Percentiles rank a stretch among this genome's conserved stretches.
Evolutionary conservation across 2,329 filamentous ascomycete genomes (phyloP).

Genomic region (Pseudogymnoascus sp.): DNA sequence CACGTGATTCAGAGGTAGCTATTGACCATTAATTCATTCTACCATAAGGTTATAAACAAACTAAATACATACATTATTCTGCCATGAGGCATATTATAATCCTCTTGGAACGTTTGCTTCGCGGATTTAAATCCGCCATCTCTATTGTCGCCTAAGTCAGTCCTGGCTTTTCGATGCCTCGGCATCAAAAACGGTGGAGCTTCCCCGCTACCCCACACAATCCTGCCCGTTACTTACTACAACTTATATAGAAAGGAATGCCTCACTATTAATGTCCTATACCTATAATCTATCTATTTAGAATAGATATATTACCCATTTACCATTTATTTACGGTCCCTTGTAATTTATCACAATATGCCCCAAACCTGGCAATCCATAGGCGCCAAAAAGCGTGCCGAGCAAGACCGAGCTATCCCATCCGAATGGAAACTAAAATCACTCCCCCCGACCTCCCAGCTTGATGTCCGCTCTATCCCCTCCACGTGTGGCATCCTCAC

Average conservation of each 20-base stretch:
- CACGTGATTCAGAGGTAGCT: no score
- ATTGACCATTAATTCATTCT: not conserved
- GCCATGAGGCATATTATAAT: not conserved
- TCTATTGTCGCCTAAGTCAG: not conserved
- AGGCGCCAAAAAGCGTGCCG: constrained; percentile 21
- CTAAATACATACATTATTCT: not conserved
- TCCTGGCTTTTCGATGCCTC: not conserved
- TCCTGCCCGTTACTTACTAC: not conserved
- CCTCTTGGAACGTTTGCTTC: not conserved
- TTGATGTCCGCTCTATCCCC: constrained; percentile 24
- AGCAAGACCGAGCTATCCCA: constrained; percentile 26
- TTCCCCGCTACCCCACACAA: constrained; percentile 6
- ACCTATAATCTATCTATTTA: not conserved
- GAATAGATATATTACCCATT: not conserved
- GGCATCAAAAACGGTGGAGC: not conserved
- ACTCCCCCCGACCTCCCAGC: constrained; percentile 18
- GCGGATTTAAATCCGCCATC: constrained; percentile 1
- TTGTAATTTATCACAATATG: constrained; percentile 2
- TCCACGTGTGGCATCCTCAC: constrained; percentile 24
- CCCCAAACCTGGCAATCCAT: constrained; percentile 19
- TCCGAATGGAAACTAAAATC: constrained; percentile 25
- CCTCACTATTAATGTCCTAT: not conserved
- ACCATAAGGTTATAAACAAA: not conserved
- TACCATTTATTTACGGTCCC: not conserved
- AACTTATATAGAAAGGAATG: not conserved